phyloP scores from a whole-genome alignment of 2,329 filamentous ascomycete species.

The Biscogniauxia sp. region DNA sequence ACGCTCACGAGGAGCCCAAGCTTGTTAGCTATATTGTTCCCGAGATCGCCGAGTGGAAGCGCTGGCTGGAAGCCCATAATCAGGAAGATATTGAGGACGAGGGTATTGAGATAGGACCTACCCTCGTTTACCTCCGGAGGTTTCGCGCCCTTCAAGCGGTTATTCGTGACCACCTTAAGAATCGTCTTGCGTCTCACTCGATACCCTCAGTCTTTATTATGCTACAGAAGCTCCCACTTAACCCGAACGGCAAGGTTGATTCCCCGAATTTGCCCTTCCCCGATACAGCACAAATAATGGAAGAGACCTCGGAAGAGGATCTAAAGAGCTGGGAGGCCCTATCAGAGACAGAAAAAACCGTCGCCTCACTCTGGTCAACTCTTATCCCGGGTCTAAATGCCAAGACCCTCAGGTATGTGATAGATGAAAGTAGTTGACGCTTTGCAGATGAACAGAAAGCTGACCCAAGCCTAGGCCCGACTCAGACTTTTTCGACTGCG shows the following conservation, averaged over 20 bases:
- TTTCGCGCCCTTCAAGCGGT: constrained; percentile 48
- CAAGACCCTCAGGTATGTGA: constrained; percentile 51
- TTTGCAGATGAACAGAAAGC: no score
- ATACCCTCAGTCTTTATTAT: constrained; percentile 74
- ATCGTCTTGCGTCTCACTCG: constrained; percentile 70
- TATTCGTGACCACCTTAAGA: constrained; percentile 64
- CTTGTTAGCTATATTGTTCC: constrained; percentile 91
- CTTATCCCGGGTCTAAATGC: constrained; percentile 66
- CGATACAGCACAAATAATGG: constrained; percentile 64
- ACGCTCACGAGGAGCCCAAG: constrained; percentile 80
- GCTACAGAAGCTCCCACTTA: constrained; percentile 71
- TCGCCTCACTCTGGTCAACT: constrained; percentile 74
- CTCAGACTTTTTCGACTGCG: constrained; percentile 73
- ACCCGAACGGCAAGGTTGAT: constrained; percentile 84
- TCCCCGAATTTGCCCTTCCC: constrained; percentile 78
- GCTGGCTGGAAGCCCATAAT: constrained; percentile 59
- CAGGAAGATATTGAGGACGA: constrained; percentile 56
- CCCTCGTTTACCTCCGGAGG: constrained; percentile 42
- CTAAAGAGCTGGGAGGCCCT: constrained; percentile 41
- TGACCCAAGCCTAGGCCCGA: constrained; percentile 25
- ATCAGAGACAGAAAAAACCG: constrained; percentile 57
- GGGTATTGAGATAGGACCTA: constrained; percentile 44
- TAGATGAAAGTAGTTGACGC: no score
- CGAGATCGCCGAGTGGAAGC: constrained; percentile 70
- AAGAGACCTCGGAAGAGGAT: constrained; percentile 42